A percentile compares a stretch with the other conserved stretches of the same genome.
Evolutionary conservation across 2,329 filamentous ascomycete genomes (phyloP).

Genomic region (Fusarium acutatum): DNA sequence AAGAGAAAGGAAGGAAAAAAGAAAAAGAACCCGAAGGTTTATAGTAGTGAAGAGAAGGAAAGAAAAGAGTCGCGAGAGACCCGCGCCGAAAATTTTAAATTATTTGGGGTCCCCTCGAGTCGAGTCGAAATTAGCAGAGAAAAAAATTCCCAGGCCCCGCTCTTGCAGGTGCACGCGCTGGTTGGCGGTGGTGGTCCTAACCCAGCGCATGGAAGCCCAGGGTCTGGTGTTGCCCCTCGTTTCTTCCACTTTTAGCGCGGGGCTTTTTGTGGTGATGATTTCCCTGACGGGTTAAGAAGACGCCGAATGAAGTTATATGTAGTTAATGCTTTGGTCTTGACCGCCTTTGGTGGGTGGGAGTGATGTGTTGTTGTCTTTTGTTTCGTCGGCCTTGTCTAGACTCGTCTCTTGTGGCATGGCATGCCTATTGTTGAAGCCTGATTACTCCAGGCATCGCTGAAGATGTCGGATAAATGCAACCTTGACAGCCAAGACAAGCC

Average conservation of each 20-base stretch:
- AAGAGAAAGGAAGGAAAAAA: slow-evolving; percentile 13
- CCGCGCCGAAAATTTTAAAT: slow-evolving; percentile 37
- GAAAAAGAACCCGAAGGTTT: slow-evolving; percentile 31
- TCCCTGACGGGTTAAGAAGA: slow-evolving; percentile 12
- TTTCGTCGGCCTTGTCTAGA: neutral
- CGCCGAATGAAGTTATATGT: neutral
- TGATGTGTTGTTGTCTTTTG: neutral
- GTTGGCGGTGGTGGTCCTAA: neutral
- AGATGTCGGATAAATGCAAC: slow-evolving; percentile 20
- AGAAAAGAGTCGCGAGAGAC: slow-evolving; percentile 27
- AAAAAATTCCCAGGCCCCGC: slow-evolving; percentile 36
- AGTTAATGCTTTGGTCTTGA: neutral
- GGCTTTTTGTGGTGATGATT: slow-evolving; percentile 30
- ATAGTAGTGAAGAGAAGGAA: slow-evolving; percentile 24
- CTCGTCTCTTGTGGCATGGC: neutral
- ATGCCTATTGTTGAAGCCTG: neutral
- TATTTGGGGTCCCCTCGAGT: slow-evolving; percentile 25
- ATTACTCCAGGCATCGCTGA: neutral
- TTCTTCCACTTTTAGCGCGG: slow-evolving; percentile 34
- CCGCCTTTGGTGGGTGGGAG: neutral
- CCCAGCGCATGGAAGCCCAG: neutral
- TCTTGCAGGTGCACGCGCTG: slow-evolving; percentile 11
- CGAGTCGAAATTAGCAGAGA: slow-evolving; percentile 28
- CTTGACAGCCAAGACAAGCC: slow-evolving; percentile 5
- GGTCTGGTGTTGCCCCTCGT: slow-evolving; percentile 33